Conservation (phyloP, 2,329 filamentous ascomycete genomes). For the Xylaria sp. region DNA sequence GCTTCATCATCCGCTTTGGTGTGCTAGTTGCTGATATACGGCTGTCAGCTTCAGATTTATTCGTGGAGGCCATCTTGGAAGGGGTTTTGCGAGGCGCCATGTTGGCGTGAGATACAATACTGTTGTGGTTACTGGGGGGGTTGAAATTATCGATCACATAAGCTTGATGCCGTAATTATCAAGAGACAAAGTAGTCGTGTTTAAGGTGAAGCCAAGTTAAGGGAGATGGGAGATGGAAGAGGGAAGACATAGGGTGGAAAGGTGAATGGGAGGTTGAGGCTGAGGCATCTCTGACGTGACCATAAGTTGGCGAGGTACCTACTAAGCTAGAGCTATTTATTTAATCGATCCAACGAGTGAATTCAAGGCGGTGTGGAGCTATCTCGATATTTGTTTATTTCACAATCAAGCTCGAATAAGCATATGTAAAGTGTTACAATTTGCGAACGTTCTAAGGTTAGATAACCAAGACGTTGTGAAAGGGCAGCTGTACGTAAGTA, state of each 20-base stretch:
- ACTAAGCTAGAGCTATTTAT: neutral
- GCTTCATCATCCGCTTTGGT: constrained; percentile 16
- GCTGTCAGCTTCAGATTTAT: neutral
- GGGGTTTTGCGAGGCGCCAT: constrained; percentile 40
- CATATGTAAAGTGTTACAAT: constrained; percentile 1
- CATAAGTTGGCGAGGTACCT: neutral
- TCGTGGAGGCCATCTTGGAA: constrained; percentile 10
- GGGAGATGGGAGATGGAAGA: neutral
- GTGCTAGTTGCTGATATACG: constrained; percentile 6
- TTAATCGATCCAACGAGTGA: neutral
- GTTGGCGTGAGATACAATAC: neutral
- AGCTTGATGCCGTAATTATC: neutral
- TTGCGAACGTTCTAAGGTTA: neutral
- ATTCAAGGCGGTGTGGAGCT: neutral
- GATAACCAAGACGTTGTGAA: neutral
- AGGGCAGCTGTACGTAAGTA: neutral
- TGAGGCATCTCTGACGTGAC: constrained; percentile 7
- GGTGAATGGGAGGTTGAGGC: constrained; percentile 1
- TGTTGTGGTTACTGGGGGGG: neutral
- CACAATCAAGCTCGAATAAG: neutral
- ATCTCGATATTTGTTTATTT: neutral
- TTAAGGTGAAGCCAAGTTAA: neutral
- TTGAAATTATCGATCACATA: neutral
- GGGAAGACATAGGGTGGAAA: neutral
- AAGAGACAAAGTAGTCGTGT: neutral